A percentile compares a stretch with the other conserved stretches of the same genome.
phyloP scores from a whole-genome alignment of 176 grass and related monocot genomes.

The Tillandsia fasciculata region DNA sequence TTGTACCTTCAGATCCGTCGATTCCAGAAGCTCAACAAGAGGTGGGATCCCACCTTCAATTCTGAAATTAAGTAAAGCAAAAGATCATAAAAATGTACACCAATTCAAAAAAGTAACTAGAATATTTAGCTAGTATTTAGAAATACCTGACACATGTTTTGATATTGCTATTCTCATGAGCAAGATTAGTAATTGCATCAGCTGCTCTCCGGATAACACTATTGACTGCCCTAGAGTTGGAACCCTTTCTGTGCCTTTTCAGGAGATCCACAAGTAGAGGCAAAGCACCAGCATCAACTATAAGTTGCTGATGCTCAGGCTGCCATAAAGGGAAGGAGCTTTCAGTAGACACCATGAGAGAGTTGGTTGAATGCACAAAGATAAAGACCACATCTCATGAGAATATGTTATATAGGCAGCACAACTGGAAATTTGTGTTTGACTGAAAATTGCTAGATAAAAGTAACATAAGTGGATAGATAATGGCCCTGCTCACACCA shows the following conservation, averaged over 20 bases:
- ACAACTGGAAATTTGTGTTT: background rate
- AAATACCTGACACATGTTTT: slow-evolving; percentile 89
- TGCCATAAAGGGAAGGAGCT: slow-evolving; percentile 29
- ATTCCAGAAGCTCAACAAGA: slow-evolving; percentile 91
- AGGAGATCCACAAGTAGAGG: slow-evolving; percentile 75
- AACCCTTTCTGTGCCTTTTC: slow-evolving; percentile 62
- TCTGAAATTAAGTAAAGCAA: slow-evolving; percentile 38
- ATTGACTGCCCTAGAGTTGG: slow-evolving; percentile 64
- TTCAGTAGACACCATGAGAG: background rate
- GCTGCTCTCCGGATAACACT: slow-evolving; percentile 95
- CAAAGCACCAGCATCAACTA: slow-evolving; percentile 96
- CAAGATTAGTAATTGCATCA: slow-evolving; percentile 99
- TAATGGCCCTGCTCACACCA: no score
- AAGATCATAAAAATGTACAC: slow-evolving; percentile 17
- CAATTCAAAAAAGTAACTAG: background rate
- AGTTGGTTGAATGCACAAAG: background rate
- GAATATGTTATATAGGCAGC: no score
- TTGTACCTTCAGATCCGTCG: slow-evolving; percentile 88
- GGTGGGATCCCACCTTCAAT: slow-evolving; percentile 97
- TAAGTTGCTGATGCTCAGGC: slow-evolving; percentile 98
- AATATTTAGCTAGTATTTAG: slow-evolving; percentile 1
- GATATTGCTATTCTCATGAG: slow-evolving; percentile 99
- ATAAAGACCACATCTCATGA: no score
- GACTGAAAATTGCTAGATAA: background rate
- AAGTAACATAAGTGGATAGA: no score